A percentile compares a stretch with the other conserved stretches of the same genome.
Evolutionary conservation across 1,284 basidiomycete species (phyloP).

Genomic region (Naganishia cerealis): DNA sequence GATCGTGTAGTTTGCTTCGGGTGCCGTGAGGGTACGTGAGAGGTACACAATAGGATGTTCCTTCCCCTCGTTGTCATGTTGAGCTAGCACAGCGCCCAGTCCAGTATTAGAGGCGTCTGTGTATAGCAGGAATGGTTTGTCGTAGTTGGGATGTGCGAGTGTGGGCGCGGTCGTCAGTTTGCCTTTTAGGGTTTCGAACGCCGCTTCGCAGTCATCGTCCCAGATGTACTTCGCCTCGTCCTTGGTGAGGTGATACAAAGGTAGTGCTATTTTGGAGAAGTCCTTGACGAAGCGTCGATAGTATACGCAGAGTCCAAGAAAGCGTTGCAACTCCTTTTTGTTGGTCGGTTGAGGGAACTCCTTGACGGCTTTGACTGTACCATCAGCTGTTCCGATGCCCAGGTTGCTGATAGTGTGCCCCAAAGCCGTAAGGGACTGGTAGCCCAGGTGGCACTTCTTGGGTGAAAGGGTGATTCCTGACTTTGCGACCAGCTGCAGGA

Average conservation of each 20-base stretch:
- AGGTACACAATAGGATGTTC: slow-evolving; percentile 29
- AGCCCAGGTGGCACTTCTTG: slow-evolving; percentile 31
- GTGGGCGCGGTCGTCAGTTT: slow-evolving; percentile 5
- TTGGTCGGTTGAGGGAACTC: slow-evolving; percentile 24
- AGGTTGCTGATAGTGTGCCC: slow-evolving; percentile 32
- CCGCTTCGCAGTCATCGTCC: not conserved
- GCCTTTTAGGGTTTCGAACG: slow-evolving; percentile 20
- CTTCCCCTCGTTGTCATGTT: slow-evolving; percentile 13
- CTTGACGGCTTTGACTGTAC: slow-evolving; percentile 22
- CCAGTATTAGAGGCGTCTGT: slow-evolving; percentile 30
- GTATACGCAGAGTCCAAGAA: slow-evolving; percentile 30
- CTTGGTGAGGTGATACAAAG: slow-evolving; percentile 17
- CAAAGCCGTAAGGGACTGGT: slow-evolving; percentile 18
- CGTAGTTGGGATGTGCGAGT: slow-evolving; percentile 26
- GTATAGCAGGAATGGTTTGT: slow-evolving; percentile 27
- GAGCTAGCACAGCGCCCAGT: slow-evolving; percentile 19
- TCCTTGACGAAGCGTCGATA: slow-evolving; percentile 27
- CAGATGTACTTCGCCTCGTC: slow-evolving; percentile 5
- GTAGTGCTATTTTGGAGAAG: slow-evolving; percentile 25
- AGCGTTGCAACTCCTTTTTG: slow-evolving; percentile 24
- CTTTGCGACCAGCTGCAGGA: slow-evolving; percentile 18
- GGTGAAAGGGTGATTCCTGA: slow-evolving; percentile 29
- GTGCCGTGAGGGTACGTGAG: slow-evolving; percentile 19
- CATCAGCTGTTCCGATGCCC: slow-evolving; percentile 30
- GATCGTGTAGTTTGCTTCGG: too few species aligned